Percentiles rank a stretch among this genome's conserved stretches.
Evolutionary conservation across 2,329 filamentous ascomycete genomes (phyloP).

Genomic region (Epichloe uncinata): DNA sequence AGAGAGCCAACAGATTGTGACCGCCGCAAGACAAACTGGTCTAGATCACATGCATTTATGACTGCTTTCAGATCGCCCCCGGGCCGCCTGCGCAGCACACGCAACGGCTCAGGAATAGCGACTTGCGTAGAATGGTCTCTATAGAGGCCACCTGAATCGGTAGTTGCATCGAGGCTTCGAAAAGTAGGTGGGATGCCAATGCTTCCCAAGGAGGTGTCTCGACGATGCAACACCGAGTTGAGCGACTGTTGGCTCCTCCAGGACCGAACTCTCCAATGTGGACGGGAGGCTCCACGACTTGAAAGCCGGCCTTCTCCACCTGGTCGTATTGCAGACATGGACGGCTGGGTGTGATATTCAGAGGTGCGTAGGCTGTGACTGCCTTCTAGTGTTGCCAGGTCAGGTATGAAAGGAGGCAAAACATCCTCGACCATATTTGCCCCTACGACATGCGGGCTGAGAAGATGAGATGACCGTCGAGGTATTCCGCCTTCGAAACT

Average conservation of each 20-base stretch:
- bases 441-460: constrained; percentile 32
- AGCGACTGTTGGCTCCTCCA: constrained; percentile 35
- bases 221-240: constrained; percentile 37
- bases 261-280: constrained; percentile 33
- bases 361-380: constrained; percentile 16
- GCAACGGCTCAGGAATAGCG: constrained; percentile 36
- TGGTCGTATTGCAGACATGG: constrained; percentile 15
- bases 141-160: constrained; percentile 38
- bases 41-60: constrained; percentile 49
- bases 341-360: constrained; percentile 21
- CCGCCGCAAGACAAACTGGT: constrained; percentile 33
- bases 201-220: constrained; percentile 49
- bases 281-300: constrained; percentile 17
- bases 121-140: constrained; percentile 26
- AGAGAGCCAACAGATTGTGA: constrained; percentile 47
- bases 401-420: constrained; percentile 34
- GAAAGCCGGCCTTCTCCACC: constrained; percentile 16
- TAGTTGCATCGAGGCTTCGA: constrained; percentile 49
- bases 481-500: constrained; percentile 29
- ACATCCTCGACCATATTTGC: constrained; percentile 24
- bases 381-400: constrained; percentile 27
- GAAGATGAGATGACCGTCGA: constrained; percentile 41
- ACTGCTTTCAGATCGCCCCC: constrained; percentile 63
- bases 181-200: constrained; percentile 36
- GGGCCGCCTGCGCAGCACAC: constrained; percentile 56